Percentiles rank a stretch among this genome's conserved stretches.
Conservation (phyloP, 805 yeast genomes). For the Priceomyces fermenticarens region DNA sequence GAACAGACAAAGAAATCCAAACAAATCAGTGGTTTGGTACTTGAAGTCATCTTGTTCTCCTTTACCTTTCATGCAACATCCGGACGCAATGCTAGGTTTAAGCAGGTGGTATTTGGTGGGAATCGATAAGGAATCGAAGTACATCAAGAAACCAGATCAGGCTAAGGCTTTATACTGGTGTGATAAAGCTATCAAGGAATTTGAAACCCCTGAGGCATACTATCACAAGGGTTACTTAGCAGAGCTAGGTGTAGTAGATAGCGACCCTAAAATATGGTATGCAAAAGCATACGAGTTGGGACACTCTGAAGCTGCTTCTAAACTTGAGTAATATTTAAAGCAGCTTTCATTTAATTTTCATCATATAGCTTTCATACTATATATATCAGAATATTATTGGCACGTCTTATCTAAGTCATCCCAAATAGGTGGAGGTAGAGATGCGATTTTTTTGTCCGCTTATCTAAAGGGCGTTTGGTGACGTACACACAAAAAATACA, state of each 20-base stretch:
- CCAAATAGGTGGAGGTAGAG: too few species aligned
- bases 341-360: not conserved
- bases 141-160: conserved; percentile 34
- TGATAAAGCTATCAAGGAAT: conserved; percentile 40
- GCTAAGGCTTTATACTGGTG: conserved; percentile 41
- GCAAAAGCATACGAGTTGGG: conserved; percentile 34
- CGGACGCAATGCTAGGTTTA: conserved; percentile 45
- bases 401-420: too few species aligned
- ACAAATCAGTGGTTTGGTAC: conserved; percentile 45
- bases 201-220: conserved; percentile 35
- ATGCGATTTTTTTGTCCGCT: too few species aligned
- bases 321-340: conserved; percentile 9
- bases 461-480: too few species aligned
- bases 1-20: conserved; percentile 35
- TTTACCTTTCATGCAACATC: conserved; percentile 36
- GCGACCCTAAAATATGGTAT: conserved; percentile 29
- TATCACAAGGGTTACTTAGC: conserved; percentile 38
- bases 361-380: not conserved
- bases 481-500: too few species aligned
- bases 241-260: conserved; percentile 30
- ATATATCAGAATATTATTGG: not conserved
- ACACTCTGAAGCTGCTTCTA: conserved; percentile 24
- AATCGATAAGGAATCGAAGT: conserved; percentile 29
- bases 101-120: conserved; percentile 40
- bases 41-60: conserved; percentile 40